These are phyloP conservation scores for Quillaja saponaria DNA, from an alignment of 306 rosid species.

Conservation along the genomic window DNA sequence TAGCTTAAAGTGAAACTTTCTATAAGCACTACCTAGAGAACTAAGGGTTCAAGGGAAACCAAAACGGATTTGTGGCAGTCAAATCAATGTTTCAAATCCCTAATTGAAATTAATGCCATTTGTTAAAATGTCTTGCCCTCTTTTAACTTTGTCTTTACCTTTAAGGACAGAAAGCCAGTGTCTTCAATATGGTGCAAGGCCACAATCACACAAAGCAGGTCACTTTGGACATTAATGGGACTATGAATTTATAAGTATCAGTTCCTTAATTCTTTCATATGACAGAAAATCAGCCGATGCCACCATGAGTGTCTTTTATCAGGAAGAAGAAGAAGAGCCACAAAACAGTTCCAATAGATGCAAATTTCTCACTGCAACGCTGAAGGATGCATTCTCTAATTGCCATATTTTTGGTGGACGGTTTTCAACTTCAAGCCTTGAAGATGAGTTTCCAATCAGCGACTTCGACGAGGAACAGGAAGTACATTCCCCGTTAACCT, in stretches of 20 bases:
- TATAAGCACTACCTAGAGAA: conserved; percentile 36
- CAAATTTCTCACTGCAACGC: conserved; percentile 48
- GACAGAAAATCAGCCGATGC: conserved; percentile 25
- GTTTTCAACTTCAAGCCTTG: conserved; percentile 44
- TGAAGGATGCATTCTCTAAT: conserved; percentile 61
- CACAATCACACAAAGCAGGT: conserved; percentile 57
- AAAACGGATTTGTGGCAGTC: conserved; percentile 21
- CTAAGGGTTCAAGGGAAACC: not conserved
- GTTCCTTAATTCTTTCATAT: conserved; percentile 23
- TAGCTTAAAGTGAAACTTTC: conserved; percentile 56
- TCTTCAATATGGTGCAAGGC: conserved; percentile 61
- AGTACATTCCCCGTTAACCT: conserved; percentile 36
- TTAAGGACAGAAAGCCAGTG: conserved; percentile 52
- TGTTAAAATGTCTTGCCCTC: conserved; percentile 36
- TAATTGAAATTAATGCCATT: conserved; percentile 19
- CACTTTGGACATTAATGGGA: conserved; percentile 39
- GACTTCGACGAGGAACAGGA: conserved; percentile 75
- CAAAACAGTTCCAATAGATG: conserved; percentile 55
- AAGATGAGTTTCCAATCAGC: conserved; percentile 49
- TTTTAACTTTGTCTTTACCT: conserved; percentile 77
- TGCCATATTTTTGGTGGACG: conserved; percentile 47
- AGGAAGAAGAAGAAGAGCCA: conserved; percentile 67
- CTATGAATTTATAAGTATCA: conserved; percentile 14
- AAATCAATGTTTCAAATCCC: conserved; percentile 35
- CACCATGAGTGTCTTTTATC: conserved; percentile 69